phyloP scores from a whole-genome alignment of 2,329 filamentous ascomycete genomes.

The Sarocladiaceae sp. region DNA sequence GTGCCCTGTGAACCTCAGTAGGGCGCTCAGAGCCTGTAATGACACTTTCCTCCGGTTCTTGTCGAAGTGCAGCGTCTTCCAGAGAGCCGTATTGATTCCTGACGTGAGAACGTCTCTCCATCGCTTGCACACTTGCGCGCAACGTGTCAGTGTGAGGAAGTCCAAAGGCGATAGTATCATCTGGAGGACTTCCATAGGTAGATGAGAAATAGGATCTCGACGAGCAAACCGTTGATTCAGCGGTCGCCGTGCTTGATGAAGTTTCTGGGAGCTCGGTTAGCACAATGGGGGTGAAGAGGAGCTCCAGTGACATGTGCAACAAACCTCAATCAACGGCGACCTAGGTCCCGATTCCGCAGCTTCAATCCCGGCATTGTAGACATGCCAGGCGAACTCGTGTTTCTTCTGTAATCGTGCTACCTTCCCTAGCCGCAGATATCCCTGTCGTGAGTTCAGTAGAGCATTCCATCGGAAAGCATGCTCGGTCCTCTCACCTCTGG shows the following conservation, averaged over 20 bases:
- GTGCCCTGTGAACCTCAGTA: slow-evolving; percentile 25
- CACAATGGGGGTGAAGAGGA: background rate
- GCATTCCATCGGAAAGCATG: too few relatives aligned
- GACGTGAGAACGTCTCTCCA: slow-evolving; percentile 1
- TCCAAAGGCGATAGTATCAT: slow-evolving; percentile 29
- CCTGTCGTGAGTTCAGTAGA: slow-evolving; percentile 25
- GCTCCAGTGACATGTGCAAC: background rate
- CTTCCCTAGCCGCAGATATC: slow-evolving; percentile 36
- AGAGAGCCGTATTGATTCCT: background rate
- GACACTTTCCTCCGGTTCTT: slow-evolving; percentile 17
- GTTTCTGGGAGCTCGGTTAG: slow-evolving; percentile 21
- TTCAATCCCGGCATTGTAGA: slow-evolving; percentile 33
- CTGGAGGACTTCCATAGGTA: slow-evolving; percentile 30
- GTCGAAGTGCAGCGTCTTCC: slow-evolving; percentile 11
- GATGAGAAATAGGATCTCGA: slow-evolving; percentile 27
- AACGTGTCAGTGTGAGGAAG: slow-evolving; percentile 19
- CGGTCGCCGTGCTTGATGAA: slow-evolving; percentile 26
- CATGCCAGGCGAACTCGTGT: slow-evolving; percentile 30
- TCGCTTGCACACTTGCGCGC: slow-evolving; percentile 7
- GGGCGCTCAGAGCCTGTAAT: slow-evolving; percentile 19
- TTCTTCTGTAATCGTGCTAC: slow-evolving; percentile 31
- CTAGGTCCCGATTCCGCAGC: slow-evolving; percentile 22
- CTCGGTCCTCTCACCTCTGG: slow-evolving; percentile 35
- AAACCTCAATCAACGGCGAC: slow-evolving; percentile 14
- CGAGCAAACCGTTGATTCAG: slow-evolving; percentile 26